These are phyloP conservation scores for Leersia perrieri DNA, from an alignment of 176 grass and related monocot species.

Conservation along the genomic window DNA sequence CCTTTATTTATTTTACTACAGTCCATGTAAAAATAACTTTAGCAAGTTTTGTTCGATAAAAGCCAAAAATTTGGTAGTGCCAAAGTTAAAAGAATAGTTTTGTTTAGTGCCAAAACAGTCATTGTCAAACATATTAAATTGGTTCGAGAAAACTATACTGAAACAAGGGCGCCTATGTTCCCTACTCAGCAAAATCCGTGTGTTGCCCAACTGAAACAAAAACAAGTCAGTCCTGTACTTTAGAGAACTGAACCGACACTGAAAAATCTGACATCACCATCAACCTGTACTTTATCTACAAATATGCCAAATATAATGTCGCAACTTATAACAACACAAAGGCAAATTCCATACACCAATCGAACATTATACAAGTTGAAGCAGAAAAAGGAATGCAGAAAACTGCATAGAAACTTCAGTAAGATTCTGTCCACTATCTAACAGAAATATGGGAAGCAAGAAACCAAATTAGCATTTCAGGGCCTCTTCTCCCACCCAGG, in stretches of 20 bases:
- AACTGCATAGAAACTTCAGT: constrained; percentile 24
- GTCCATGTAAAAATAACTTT: too few species aligned
- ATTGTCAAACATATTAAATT: too few species aligned
- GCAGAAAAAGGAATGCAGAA: neutral
- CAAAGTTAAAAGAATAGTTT: too few species aligned
- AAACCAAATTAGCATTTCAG: constrained; percentile 28
- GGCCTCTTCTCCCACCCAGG: constrained; percentile 24
- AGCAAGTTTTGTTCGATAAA: neutral
- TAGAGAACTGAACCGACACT: neutral
- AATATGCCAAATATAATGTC: neutral
- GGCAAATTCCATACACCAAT: neutral
- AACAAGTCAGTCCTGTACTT: neutral
- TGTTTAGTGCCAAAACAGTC: too few species aligned
- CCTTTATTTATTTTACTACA: too few species aligned
- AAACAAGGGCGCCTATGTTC: too few species aligned
- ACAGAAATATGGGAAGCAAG: constrained; percentile 8
- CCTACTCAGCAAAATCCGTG: neutral
- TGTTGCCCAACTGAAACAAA: neutral
- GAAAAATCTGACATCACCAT: neutral
- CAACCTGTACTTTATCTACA: neutral
- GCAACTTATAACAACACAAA: neutral
- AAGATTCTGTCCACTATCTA: neutral
- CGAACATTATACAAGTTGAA: constrained; percentile 22
- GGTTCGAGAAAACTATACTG: too few species aligned
- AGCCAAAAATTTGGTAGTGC: too few species aligned